These are phyloP conservation scores for Corniculantispora saksenae DNA, from an alignment of 2,329 filamentous ascomycete species.

Conservation along the genomic window DNA sequence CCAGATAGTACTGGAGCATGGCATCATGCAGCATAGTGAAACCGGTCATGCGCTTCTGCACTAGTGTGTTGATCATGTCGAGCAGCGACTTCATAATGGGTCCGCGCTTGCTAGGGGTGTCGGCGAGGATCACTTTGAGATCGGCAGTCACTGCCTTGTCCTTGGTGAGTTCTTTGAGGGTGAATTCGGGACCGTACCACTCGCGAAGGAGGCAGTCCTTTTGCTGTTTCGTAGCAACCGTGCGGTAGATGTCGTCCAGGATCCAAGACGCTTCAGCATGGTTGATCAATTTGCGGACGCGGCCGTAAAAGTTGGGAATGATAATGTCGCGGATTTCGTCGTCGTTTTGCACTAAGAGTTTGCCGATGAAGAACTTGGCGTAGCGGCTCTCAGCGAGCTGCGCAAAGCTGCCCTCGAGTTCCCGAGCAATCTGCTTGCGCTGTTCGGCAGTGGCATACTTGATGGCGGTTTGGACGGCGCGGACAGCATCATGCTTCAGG, in stretches of 20 bases:
- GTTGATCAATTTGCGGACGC: conserved; percentile 89
- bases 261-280: conserved; percentile 98
- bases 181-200: conserved; percentile 95
- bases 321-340: conserved; percentile 83
- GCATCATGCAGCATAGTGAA: conserved; percentile 98
- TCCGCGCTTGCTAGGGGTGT: conserved; percentile 79
- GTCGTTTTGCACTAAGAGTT: conserved; percentile 91
- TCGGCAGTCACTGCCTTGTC: conserved; percentile 64
- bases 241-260: conserved; percentile 92
- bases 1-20: conserved; percentile 94
- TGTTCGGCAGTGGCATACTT: conserved; percentile 90
- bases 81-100: conserved; percentile 84
- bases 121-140: conserved; percentile 71
- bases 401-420: conserved; percentile 82
- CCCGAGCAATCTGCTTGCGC: conserved; percentile 80
- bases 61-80: conserved; percentile 84
- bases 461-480: conserved; percentile 92
- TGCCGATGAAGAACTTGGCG: conserved; percentile 95
- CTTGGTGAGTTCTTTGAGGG: conserved; percentile 66
- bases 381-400: conserved; percentile 92
- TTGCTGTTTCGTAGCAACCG: conserved; percentile 81
- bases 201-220: conserved; percentile 84
- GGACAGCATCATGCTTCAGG: conserved; percentile 97
- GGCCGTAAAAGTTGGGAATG: conserved; percentile 91
- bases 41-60: conserved; percentile 95